Evolutionary conservation across 352 stramenopile genomes (phyloP), one percentile per base, ranked within the genome.

Genomic region (Phytophthora uliginosa): DNA sequence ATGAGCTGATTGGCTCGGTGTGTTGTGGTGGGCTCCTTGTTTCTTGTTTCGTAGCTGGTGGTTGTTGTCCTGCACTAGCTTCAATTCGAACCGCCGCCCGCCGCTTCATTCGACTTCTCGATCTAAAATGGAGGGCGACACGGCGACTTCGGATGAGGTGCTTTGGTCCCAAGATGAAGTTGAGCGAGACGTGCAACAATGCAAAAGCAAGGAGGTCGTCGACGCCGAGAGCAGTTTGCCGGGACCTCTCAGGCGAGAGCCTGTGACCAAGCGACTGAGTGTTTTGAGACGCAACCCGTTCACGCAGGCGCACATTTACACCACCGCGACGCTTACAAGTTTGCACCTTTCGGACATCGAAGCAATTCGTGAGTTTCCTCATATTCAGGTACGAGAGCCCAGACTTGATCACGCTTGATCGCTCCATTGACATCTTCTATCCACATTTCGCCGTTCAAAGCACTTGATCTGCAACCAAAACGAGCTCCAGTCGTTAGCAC

Each of bases 251-350:
- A 78, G 66, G 7, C 58, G 61, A 33, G 62, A 73, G 33, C 74
- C 77, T 18, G 71, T 93, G 22, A 75, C 77, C 34, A 66, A 74
- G 13, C 69, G 74, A 18, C 34, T 94, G 24, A 79, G 83, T 51
- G 75, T 88, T 13, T 48, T 94, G 7, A 83, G 87, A 7, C 84
- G 79, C 63, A 86, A 92, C 40, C 87, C 87, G 50, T 92, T 88
- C 74, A 86, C 84, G 2, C 79, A 89, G 18, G 76, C 72, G 26
- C 85, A 89, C 42, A 75, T 94, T 31, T 93, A 78, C 71, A 94
- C 87, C 9, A 92, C 83, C 5, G 81, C 79, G 17, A 78, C 74
- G 24, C 78, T 94, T 2, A 63, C 53, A 13, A 59, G 57, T 24
- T 73, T 91, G 6, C 60, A 72, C 24, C 76, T 92, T 28, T 62